Evolutionary conservation across 1,139 yeast species (phyloP).

Genomic region (Candida labiduridarum): DNA sequence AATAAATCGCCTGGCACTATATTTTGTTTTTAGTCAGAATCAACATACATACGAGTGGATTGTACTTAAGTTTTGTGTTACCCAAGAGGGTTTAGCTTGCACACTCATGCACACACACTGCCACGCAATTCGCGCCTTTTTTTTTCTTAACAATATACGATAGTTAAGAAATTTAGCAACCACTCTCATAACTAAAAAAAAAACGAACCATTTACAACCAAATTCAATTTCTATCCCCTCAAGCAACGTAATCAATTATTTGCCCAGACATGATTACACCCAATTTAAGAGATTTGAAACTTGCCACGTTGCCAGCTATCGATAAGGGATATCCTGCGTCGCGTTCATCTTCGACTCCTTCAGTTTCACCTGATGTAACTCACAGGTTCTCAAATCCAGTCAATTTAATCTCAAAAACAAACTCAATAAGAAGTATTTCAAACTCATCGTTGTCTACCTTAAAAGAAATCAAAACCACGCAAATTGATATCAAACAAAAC

Average conservation of each 20-base stretch:
- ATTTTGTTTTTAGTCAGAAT: too few species aligned
- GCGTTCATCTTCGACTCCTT: neutral
- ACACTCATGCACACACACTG: neutral
- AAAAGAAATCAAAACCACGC: neutral
- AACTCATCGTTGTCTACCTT: neutral
- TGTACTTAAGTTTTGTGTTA: neutral
- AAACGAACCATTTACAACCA: neutral
- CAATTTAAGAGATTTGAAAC: neutral
- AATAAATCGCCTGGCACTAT: too few species aligned
- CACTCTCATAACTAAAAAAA: constrained; percentile 1
- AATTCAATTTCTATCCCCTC: neutral
- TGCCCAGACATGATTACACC: neutral
- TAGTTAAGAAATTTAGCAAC: constrained; percentile 1
- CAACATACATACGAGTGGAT: neutral
- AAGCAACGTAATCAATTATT: neutral
- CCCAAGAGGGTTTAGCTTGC: neutral
- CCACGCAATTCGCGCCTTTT: neutral
- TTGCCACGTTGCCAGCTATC: neutral
- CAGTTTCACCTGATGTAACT: neutral
- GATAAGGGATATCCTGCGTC: neutral
- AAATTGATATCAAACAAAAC: neutral
- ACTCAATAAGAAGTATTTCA: neutral
- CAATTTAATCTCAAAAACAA: neutral
- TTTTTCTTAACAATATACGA: neutral
- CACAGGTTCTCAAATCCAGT: constrained; percentile 4